These are phyloP conservation scores for Debaryomyces udenii DNA, from an alignment of 1,139 yeast species.

Conservation along the genomic window DNA sequence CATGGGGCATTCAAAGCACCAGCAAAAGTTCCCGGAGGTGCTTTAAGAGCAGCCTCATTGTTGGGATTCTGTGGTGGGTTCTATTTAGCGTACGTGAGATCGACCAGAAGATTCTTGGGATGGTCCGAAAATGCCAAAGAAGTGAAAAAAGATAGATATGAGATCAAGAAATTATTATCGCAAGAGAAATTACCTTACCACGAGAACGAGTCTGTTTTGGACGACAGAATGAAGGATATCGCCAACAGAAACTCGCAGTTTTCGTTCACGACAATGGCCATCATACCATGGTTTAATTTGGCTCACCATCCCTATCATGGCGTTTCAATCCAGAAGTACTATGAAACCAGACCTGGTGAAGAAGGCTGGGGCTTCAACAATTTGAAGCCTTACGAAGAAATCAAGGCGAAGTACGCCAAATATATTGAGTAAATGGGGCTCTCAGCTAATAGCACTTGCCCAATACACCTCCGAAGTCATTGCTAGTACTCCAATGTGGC, in stretches of 20 bases:
- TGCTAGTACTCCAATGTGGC: too few relatives aligned
- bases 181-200: conserved; percentile 69
- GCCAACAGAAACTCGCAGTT: conserved; percentile 82
- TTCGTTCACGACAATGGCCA: conserved; percentile 61
- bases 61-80: conserved; percentile 76
- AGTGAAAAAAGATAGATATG: conserved; percentile 72
- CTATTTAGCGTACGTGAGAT: conserved; percentile 63
- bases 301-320: conserved; percentile 87
- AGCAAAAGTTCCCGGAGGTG: conserved; percentile 54
- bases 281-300: conserved; percentile 83
- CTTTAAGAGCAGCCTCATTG: conserved; percentile 60
- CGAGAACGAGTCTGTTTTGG: conserved; percentile 59
- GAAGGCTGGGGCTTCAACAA: conserved; percentile 50
- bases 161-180: conserved; percentile 67
- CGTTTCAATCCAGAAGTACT: conserved; percentile 68
- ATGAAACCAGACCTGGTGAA: conserved; percentile 63
- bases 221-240: conserved; percentile 73
- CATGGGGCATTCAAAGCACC: conserved; percentile 62
- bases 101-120: conserved; percentile 78
- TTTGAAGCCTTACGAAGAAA: conserved; percentile 50
- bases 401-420: conserved; percentile 46
- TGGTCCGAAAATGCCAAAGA: conserved; percentile 74
- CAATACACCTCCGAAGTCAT: too few relatives aligned
- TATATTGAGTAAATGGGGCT: conserved; percentile 14
- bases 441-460: not conserved